A percentile compares a stretch with the other conserved stretches of the same genome.
phyloP scores from a whole-genome alignment of 768 basidiomycete species.

The Cytidiella melzeri region DNA sequence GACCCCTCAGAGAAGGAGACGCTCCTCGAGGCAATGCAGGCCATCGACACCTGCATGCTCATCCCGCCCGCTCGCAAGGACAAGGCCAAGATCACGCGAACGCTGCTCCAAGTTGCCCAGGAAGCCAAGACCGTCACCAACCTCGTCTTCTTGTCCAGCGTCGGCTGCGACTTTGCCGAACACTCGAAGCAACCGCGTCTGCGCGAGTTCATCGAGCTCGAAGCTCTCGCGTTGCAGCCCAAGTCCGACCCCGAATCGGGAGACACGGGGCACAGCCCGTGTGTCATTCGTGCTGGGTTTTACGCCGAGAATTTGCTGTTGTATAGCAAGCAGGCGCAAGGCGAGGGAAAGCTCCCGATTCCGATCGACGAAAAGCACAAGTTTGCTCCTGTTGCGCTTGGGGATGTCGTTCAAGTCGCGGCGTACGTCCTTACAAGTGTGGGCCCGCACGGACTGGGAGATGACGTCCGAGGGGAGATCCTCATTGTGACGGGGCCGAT shows the following conservation, averaged over 20 bases:
- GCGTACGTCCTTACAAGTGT: slow-evolving; percentile 23
- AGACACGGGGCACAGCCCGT: slow-evolving; percentile 26
- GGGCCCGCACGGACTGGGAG: slow-evolving; percentile 26
- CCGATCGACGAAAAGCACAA: slow-evolving; percentile 23
- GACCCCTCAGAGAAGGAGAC: slow-evolving; percentile 14
- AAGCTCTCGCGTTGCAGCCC: slow-evolving; percentile 22
- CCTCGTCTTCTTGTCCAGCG: slow-evolving; percentile 21
- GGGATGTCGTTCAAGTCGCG: slow-evolving; percentile 23
- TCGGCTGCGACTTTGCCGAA: slow-evolving; percentile 26
- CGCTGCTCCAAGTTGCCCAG: slow-evolving; percentile 17
- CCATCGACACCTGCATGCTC: slow-evolving; percentile 20
- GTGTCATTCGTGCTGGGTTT: slow-evolving; percentile 26
- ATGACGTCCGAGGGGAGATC: slow-evolving; percentile 24
- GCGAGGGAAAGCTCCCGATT: slow-evolving; percentile 21
- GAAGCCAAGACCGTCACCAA: slow-evolving; percentile 20
- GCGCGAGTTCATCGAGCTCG: slow-evolving; percentile 28
- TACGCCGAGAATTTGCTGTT: slow-evolving; percentile 27
- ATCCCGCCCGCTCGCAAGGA: slow-evolving; percentile 25
- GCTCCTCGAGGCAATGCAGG: slow-evolving; percentile 15
- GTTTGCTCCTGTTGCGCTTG: slow-evolving; percentile 26
- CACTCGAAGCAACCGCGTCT: slow-evolving; percentile 25
- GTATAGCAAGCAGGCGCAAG: slow-evolving; percentile 24
- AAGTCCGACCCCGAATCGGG: slow-evolving; percentile 17
- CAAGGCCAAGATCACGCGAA: slow-evolving; percentile 19
- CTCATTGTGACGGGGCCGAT: slow-evolving; percentile 20